These are phyloP conservation scores for Actinidia chinensis DNA, from an alignment of 179 eudicot genomes.

Conservation along the genomic window DNA sequence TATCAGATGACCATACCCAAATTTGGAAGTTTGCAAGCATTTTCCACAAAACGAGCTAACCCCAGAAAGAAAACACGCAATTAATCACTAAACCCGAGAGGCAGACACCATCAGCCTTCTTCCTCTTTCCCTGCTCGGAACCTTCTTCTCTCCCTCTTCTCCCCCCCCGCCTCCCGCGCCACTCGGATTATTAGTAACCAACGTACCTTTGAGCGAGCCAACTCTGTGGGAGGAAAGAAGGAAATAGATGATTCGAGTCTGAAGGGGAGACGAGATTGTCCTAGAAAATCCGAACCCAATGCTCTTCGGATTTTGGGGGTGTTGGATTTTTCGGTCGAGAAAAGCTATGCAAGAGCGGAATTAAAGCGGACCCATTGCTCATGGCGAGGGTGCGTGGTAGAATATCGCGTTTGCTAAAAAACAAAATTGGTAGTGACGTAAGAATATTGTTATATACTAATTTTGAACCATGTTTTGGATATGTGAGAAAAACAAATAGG, in stretches of 20 bases:
- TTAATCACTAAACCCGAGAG: background rate
- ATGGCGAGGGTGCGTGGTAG: background rate
- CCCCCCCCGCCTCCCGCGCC: too few relatives aligned
- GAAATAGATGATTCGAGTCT: background rate
- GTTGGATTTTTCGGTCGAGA: conserved; percentile 5
- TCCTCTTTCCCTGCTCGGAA: background rate
- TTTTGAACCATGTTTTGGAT: too few relatives aligned
- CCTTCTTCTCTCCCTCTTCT: background rate
- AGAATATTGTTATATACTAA: too few relatives aligned
- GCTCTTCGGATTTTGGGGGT: background rate
- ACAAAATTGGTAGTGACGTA: too few relatives aligned
- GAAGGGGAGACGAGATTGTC: background rate
- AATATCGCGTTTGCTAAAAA: too few relatives aligned
- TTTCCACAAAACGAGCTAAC: background rate
- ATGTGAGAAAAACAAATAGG: too few relatives aligned
- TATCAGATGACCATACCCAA: background rate
- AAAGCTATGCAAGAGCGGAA: conserved; percentile 4
- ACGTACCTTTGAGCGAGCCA: background rate
- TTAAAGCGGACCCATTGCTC: background rate
- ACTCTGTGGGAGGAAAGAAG: background rate
- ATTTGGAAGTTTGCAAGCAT: conserved; percentile 5
- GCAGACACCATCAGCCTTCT: background rate
- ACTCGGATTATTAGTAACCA: background rate
- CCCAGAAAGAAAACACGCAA: conserved; percentile 1
- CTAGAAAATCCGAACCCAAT: background rate